Evolutionary conservation across 352 stramenopile species (phyloP), one percentile per base, ranked within the genome.

Genomic region (Phytophthora cactorum): DNA sequence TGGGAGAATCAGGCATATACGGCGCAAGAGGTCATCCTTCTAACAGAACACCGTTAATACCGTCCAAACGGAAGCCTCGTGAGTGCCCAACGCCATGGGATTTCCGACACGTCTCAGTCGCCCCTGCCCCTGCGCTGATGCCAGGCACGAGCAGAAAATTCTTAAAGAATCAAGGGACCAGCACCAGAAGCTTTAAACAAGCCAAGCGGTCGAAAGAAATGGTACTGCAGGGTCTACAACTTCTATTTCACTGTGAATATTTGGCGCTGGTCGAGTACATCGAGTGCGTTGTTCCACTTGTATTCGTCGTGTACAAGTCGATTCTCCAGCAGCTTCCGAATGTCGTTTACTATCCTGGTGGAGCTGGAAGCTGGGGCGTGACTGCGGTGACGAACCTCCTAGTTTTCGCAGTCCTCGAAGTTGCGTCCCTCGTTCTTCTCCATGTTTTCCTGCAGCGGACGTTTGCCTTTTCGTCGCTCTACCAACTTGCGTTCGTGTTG

Each of bases 401-500:
- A 0, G 15, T 69, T 1, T 82, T 80, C 62, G 59, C 62, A 0
- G 4, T 38, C 7, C 63, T 85, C 2, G 71, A 82, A 52, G 29
- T 79, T 14, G 32, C 53, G 9, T 81, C 74, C 1, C 64, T 82
- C 4, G 9, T 79, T 15, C n/a, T 28, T 2, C 29, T 85, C 0
- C 61, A 70, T 17, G 1, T 53, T 4, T 38, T 75, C 34, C 28
- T 85, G 1, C 25, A 75, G 5, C 63, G 65, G 12, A 72, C 67
- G 44, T 67, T 82, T 17, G 27, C 29, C 3, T 59, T 81, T 15
- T 75, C 67, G 8, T 51, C 71, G 2, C 25, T 80, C 2, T 61
- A 65, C 4, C 68, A 79, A n/a, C 54, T 84, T 11, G 65, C 57
- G 8, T 85, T 85, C 28, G 74, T 78, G 25, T 47, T 84, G 10